Base-by-base conservation (phyloP, 768 basidiomycete species). In the Rhodotorula taiwanensis region DNA sequence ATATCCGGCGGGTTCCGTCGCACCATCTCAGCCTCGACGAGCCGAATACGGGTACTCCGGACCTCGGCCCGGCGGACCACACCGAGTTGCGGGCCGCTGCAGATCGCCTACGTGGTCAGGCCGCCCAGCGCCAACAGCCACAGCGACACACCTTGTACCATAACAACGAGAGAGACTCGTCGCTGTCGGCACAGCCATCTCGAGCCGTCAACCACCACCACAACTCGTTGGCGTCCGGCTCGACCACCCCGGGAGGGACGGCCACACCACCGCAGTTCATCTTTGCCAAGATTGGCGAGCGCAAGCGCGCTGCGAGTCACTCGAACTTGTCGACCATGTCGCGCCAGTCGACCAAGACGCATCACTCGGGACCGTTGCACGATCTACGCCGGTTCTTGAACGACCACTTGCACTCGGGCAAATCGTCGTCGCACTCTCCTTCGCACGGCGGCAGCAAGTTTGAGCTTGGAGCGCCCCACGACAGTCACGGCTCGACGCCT, bases 311-410 rank as follows among this genome's bases (percentile, higher is more conserved):
- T 2, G 63, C 58, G 15, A 48, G 48, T 9, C 64, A 66, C 55
- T 67, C 71, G 52, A 59, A 60, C 62, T 73, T 75, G 33, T 72
- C 72, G n/a, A 41, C 54, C 34, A 70, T 69, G 28, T 76, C 76
- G 8, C 68, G 78, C 31, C 76, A 76, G 56, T 60, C 73, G 23
- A 78, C 70, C 15, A 69, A 71, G 49, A 77, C 78, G 69, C 76
- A 81, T 64, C 76, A 78, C 67, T 79, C 80, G 60, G 86, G 89
- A 0, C 87, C 90, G 4, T 81, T 98, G 54, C 84, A 88, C 77
- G 93, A 97, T 76, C 84, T 97, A 72, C 90, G 90, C 75, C 87
- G 92, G 33, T 95, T 98, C 79, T 82, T 99, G 67, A 89, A 94
- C 78, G 83, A 88, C 77, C 90, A 94, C 77, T 84, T 94, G 39